A percentile compares a stretch with the other conserved stretches of the same genome.
Conservation (phyloP, 1,284 basidiomycete species). For the Apiotrichum gracile region DNA sequence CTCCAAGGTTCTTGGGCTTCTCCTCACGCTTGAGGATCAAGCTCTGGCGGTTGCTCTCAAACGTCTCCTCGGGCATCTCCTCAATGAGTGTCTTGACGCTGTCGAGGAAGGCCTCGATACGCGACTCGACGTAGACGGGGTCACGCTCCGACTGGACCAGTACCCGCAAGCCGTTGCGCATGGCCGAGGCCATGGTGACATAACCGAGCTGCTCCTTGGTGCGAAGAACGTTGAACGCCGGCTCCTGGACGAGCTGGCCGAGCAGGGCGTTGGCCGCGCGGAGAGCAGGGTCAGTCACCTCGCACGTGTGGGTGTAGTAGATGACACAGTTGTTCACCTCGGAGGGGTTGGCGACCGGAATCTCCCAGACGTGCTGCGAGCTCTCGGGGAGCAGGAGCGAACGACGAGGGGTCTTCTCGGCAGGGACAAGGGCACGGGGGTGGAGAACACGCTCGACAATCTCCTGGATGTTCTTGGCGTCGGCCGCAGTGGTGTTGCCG, state of each 20-base stretch:
- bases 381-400: slow-evolving; percentile 64
- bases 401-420: slow-evolving; percentile 56
- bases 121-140: slow-evolving; percentile 76
- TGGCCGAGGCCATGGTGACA: slow-evolving; percentile 57
- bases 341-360: slow-evolving; percentile 72
- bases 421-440: slow-evolving; percentile 55
- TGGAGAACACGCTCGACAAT: slow-evolving; percentile 65
- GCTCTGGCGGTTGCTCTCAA: slow-evolving; percentile 59
- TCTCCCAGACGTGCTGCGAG: slow-evolving; percentile 64
- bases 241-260: slow-evolving; percentile 75
- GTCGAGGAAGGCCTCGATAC: slow-evolving; percentile 81
- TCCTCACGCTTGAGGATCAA: slow-evolving; percentile 66
- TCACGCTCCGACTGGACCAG: slow-evolving; percentile 84
- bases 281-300: slow-evolving; percentile 52
- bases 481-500: slow-evolving; percentile 80
- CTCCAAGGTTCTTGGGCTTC: slow-evolving; percentile 62
- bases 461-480: slow-evolving; percentile 68
- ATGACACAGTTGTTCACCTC: slow-evolving; percentile 80
- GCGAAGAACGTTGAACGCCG: slow-evolving; percentile 88
- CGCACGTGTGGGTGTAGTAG: slow-evolving; percentile 66
- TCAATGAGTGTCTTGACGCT: slow-evolving; percentile 59
- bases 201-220: slow-evolving; percentile 97
- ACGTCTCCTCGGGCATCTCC: slow-evolving; percentile 58
- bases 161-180: slow-evolving; percentile 69
- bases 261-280: slow-evolving; percentile 47